Base-by-base conservation (phyloP, 176 grass and related monocot genomes). In the Rhynchospora breviuscula region DNA sequence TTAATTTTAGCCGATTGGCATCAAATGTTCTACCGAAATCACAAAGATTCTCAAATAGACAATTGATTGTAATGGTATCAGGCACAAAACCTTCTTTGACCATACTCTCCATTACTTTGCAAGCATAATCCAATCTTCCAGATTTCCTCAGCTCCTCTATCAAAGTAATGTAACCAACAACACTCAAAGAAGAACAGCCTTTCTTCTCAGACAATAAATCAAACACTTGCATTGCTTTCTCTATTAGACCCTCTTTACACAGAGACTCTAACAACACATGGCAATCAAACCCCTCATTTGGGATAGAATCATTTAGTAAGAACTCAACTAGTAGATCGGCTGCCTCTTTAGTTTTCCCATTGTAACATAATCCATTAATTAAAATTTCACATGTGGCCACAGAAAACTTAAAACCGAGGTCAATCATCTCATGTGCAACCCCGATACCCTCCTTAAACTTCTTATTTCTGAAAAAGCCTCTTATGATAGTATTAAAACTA, bases 401-500 rank as follows among this genome's bases (percentile, higher is more conserved):
- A 0, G 91, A 97, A 10, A 93, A 81, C 72, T 76, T 45, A 5
- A 67, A 76, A 10, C 89, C 86, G 63, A 97, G 80, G 40, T 97
- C 89, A 22, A 97, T 84, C 94, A 97, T 91, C 89, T 97, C 94
- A 6, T 73, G 85, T 63, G 94, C 91, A 21, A 91, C 78, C 58
- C 90, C 87, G 46, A 81, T 80, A 17, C 94, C 94, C 52, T 97
- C 91, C 72, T 85, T 85, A 71, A 67, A 74, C 78, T 84, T 93
- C 59, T 78, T 60, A 59, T 91, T 88, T 71, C 89, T 70, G 63
- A 97, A 87, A 81, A 97, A 97, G 7, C 89, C 89, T 9, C 91
- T 83, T 86, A 97, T 97, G 2, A 93, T 89, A 40, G 94, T 97
- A 47, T 91, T 97, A 23, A 97, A 97, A 68, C 85, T 93, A 47